Conservation (phyloP, 306 rosid species). For the Hippophae gyantsensis region DNA sequence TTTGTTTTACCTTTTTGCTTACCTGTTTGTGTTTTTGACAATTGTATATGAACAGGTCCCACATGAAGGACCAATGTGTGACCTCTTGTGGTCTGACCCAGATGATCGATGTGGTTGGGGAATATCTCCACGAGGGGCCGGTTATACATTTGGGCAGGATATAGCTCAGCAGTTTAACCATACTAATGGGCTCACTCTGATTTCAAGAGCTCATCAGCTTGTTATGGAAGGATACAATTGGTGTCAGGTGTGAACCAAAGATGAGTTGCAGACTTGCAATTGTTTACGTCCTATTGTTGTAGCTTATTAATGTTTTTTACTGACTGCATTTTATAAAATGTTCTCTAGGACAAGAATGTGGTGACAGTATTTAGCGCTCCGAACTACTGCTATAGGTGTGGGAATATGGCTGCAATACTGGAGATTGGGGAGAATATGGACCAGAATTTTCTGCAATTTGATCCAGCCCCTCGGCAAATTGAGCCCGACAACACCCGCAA, state of each 20-base stretch:
- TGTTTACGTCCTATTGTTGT: too few species aligned
- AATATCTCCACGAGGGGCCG: constrained; percentile 98
- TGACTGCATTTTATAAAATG: constrained; percentile 8
- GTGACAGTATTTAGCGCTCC: constrained; percentile 99
- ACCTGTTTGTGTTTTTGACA: constrained; percentile 2
- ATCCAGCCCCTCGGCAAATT: constrained; percentile 95
- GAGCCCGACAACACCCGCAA: constrained; percentile 96
- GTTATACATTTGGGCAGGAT: constrained; percentile 96
- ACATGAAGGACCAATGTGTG: constrained; percentile 99
- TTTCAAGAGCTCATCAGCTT: constrained; percentile 98
- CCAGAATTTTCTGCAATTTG: constrained; percentile 97
- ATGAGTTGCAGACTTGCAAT: background rate
- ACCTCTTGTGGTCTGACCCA: constrained; percentile 98
- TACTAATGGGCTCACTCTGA: constrained; percentile 86
- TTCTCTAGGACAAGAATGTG: constrained; percentile 81
- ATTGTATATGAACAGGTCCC: constrained; percentile 53
- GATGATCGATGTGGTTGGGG: constrained; percentile 99
- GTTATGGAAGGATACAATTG: constrained; percentile 99
- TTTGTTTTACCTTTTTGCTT: background rate
- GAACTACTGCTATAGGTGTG: constrained; percentile 91
- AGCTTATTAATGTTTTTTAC: background rate
- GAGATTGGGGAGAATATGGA: constrained; percentile 97
- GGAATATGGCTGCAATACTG: constrained; percentile 98
- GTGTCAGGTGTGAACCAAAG: constrained; percentile 68
- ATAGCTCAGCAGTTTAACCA: constrained; percentile 92